Base-by-base conservation (phyloP, 371 early-diverging fungal genomes). In the Apophysomyces variabilis region DNA sequence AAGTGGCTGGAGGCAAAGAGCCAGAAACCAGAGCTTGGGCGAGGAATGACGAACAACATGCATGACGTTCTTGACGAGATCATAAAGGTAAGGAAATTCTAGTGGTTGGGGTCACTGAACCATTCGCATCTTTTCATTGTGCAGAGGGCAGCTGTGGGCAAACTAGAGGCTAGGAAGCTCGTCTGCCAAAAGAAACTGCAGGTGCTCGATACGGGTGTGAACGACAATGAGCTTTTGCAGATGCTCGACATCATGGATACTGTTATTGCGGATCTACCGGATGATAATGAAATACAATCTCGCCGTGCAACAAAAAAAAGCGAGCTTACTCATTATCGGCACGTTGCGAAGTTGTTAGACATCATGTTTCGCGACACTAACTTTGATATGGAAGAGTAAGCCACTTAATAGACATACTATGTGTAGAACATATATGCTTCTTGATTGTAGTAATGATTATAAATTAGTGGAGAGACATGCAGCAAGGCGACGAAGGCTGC, bases 301-400 rank as follows among this genome's bases (percentile, higher is more conserved):
- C 26, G 26, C 26, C 26, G 26, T 26, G 26, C 26, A 26, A 26
- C 26, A 41, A 41, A 41, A 1, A 41, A 41, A 11, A 41, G 11
- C 11, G 61, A 61, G 37, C 45, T 45, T 18, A 61, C 61, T 12
- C 16, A 44, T 9, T 61, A 61, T 21, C 45, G 61, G 13, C 13
- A 46, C 14, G 44, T 44, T n/a, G 61, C 61, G 39, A 45, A 11
- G 8, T 14, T 61, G 1, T 35, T 45, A 7, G 44, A 61, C 35
- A 61, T 61, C 21, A 45, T 61, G 4, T 44, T 61, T 41, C 61
- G 35, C 7, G 61, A 61, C 35, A 61, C 46, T 0, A 45, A 46
- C 7, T 61, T 61, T 46, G 61, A 61, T 13, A 61, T 35, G 32
- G 14, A 61, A 44, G 43, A 61, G 61, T 46, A 61, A 44, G 61